A percentile compares a stretch with the other conserved stretches of the same genome.
Evolutionary conservation across 805 yeast genomes (phyloP).

Genomic region (Candida anglica): DNA sequence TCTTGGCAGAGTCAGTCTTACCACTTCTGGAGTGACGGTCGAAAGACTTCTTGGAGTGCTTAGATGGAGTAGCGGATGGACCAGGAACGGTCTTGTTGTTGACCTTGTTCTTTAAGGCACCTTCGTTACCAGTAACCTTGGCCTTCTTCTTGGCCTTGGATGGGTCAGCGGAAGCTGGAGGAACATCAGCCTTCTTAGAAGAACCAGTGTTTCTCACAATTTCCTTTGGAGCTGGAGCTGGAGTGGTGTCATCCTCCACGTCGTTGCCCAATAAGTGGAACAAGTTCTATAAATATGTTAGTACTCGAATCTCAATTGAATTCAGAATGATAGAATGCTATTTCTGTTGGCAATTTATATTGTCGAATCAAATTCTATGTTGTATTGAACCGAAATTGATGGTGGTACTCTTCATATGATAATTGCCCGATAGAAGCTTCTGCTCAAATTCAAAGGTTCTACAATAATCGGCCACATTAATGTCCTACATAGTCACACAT

Average conservation of each 20-base stretch:
- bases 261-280: conserved; percentile 84
- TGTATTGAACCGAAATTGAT: too few relatives aligned
- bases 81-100: conserved; percentile 70
- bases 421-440: too few relatives aligned
- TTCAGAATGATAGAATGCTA: too few relatives aligned
- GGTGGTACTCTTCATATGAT: too few relatives aligned
- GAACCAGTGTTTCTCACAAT: conserved; percentile 78
- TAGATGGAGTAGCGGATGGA: conserved; percentile 48
- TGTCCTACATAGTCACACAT: not conserved
- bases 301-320: too few relatives aligned
- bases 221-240: conserved; percentile 60
- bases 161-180: conserved; percentile 81
- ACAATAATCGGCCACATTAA: too few relatives aligned
- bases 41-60: conserved; percentile 52
- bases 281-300: conserved; percentile 51
- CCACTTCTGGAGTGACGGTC: conserved; percentile 89
- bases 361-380: too few relatives aligned
- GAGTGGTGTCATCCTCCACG: conserved; percentile 72
- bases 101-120: conserved; percentile 70
- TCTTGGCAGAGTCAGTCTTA: conserved; percentile 81
- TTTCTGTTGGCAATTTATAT: too few relatives aligned
- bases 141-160: conserved; percentile 71
- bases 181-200: conserved; percentile 79
- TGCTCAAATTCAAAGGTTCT: too few relatives aligned
- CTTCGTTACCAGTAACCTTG: conserved; percentile 81